Evolutionary conservation across 805 yeast species (phyloP).

Genomic region (Starmerella apis): DNA sequence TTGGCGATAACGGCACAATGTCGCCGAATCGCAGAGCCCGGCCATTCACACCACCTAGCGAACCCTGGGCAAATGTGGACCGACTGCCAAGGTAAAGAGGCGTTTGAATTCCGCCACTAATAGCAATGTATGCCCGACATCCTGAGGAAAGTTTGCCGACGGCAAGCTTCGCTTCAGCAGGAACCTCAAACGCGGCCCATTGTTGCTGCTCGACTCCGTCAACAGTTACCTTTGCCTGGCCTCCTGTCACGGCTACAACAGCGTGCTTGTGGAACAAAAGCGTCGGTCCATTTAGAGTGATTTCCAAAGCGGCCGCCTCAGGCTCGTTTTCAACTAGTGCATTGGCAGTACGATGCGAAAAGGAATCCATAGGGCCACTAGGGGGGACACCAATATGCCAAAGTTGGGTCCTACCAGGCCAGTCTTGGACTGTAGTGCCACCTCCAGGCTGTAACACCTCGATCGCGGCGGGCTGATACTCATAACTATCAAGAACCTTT

Average conservation of each 20-base stretch:
- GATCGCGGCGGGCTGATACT: constrained; percentile 71
- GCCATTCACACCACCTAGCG: constrained; percentile 88
- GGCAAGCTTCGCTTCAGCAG: constrained; percentile 64
- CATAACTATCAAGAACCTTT: constrained; percentile 71
- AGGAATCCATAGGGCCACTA: constrained; percentile 95
- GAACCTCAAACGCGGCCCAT: constrained; percentile 64
- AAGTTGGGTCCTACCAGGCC: constrained; percentile 74
- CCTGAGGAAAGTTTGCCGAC: constrained; percentile 76
- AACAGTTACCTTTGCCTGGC: constrained; percentile 54
- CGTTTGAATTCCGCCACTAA: constrained; percentile 88
- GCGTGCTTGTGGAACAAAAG: constrained; percentile 73
- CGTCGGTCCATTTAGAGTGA: constrained; percentile 80
- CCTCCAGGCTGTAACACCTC: constrained; percentile 87
- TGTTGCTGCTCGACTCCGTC: constrained; percentile 48
- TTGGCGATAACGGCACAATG: constrained; percentile 53
- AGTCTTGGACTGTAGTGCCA: constrained; percentile 92
- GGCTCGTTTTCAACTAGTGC: constrained; percentile 77
- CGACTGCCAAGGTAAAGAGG: constrained; percentile 92
- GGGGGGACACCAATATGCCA: constrained; percentile 97
- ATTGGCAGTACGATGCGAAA: constrained; percentile 81
- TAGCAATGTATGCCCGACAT: constrained; percentile 80
- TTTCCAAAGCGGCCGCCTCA: constrained; percentile 79
- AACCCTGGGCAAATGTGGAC: constrained; percentile 88
- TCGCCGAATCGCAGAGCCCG: constrained; percentile 87
- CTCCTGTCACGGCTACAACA: constrained; percentile 79